Conservation (phyloP, 192 early-diverging fungal genomes). For the Chytriomyces confervae region DNA sequence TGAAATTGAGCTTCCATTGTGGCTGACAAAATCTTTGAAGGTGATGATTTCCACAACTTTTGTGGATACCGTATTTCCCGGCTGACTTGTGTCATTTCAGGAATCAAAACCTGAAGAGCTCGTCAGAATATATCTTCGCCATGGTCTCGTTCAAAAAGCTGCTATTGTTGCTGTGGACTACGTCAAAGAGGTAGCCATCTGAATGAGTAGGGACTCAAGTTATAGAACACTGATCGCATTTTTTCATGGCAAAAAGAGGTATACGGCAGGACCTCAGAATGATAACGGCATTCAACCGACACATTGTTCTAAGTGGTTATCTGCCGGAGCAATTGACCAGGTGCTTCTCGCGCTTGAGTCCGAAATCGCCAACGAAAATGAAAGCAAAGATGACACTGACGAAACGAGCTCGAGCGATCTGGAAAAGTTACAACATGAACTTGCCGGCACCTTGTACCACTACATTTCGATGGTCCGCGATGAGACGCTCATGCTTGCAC, state of each 20-base stretch:
- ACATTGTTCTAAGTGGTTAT: slow-evolving; percentile 14
- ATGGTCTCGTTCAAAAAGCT: slow-evolving; percentile 36
- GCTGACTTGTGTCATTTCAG: not conserved
- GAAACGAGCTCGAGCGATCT: not conserved
- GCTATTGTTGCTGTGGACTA: slow-evolving; percentile 30
- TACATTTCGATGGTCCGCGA: slow-evolving; percentile 8
- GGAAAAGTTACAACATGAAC: not conserved
- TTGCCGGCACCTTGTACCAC: not conserved
- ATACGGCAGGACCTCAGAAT: not conserved
- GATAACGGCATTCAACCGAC: slow-evolving; percentile 15
- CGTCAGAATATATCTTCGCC: slow-evolving; percentile 38
- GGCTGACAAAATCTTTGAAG: slow-evolving; percentile 37
- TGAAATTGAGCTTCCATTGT: slow-evolving; percentile 36
- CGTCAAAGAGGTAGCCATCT: slow-evolving; percentile 28
- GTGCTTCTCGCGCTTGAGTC: slow-evolving; percentile 1
- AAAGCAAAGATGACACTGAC: not conserved
- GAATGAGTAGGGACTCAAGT: too few relatives aligned
- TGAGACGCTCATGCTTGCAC: slow-evolving; percentile 18
- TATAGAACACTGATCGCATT: too few relatives aligned
- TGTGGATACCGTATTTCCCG: not conserved
- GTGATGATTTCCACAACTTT: slow-evolving; percentile 16
- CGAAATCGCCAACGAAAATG: not conserved
- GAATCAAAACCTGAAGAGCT: slow-evolving; percentile 40
- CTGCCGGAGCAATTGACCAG: slow-evolving; percentile 14
- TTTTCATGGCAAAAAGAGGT: too few relatives aligned